Evolutionary conservation across 2,329 filamentous ascomycete species (phyloP).

Genomic region (Aspergillus nomiae): DNA sequence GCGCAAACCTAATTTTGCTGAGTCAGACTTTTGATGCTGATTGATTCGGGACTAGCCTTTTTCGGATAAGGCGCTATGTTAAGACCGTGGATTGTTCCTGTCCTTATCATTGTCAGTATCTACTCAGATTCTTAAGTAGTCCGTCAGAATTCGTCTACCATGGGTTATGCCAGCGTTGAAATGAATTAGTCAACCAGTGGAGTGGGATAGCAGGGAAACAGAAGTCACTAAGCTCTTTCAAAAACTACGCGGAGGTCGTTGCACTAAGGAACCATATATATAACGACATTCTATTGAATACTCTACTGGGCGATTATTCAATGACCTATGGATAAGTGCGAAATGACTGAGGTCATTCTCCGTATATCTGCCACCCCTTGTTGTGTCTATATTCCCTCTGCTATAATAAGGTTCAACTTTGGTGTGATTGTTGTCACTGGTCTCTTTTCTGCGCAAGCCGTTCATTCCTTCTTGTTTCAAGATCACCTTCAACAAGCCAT

Average conservation of each 20-base stretch:
- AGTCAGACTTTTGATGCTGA: not conserved
- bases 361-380: not conserved
- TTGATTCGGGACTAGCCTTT: not conserved
- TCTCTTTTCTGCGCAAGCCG: not conserved
- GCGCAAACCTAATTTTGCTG: slow-evolving; percentile 4
- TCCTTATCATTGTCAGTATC: not conserved
- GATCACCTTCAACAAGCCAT: slow-evolving; percentile 84
- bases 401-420: not conserved
- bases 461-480: slow-evolving; percentile 30
- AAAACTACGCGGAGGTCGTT: not conserved
- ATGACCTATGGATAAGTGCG: not conserved
- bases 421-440: not conserved
- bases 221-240: not conserved
- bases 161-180: not conserved
- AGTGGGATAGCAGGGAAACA: not conserved
- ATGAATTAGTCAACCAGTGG: not conserved
- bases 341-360: too few species aligned
- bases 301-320: not conserved
- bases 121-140: not conserved
- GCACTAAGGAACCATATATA: too few species aligned
- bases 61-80: not conserved
- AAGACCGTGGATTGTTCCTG: too few species aligned
- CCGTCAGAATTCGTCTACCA: not conserved
- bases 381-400: not conserved
- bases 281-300: too few species aligned